Conservation (phyloP, 225 moss, liverwort and hornwort genomes). For the Sphagnum tenellum region DNA sequence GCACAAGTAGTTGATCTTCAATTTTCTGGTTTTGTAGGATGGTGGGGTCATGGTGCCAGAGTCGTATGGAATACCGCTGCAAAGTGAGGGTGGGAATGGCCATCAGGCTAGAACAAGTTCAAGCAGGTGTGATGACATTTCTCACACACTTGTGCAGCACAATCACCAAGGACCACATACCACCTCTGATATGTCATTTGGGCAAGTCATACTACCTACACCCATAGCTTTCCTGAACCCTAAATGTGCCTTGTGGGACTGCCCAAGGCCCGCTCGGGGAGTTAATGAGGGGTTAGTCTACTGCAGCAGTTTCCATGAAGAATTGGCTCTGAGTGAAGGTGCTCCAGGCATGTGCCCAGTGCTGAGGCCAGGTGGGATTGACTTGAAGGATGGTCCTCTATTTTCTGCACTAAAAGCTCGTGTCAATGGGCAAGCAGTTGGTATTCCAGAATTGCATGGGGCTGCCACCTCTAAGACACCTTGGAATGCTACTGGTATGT, state of each 20-base stretch:
- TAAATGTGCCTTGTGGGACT: slow-evolving; percentile 58
- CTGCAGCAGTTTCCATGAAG: slow-evolving; percentile 53
- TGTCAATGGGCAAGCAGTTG: slow-evolving; percentile 44
- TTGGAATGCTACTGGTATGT: slow-evolving; percentile 51
- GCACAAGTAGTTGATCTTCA: background rate
- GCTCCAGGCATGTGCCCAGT: slow-evolving; percentile 51
- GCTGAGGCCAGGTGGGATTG: slow-evolving; percentile 50
- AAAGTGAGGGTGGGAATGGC: slow-evolving; percentile 16
- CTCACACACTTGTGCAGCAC: slow-evolving; percentile 18
- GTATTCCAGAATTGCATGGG: slow-evolving; percentile 52
- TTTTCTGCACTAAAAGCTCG: slow-evolving; percentile 45
- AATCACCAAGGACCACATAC: slow-evolving; percentile 5
- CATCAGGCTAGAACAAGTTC: slow-evolving; percentile 18
- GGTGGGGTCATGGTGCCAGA: slow-evolving; percentile 16
- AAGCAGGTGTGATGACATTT: slow-evolving; percentile 16
- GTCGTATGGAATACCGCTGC: slow-evolving; percentile 26
- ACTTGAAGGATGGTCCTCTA: slow-evolving; percentile 54
- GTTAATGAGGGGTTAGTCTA: slow-evolving; percentile 35
- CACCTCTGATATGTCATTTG: slow-evolving; percentile 13
- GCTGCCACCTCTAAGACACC: slow-evolving; percentile 54
- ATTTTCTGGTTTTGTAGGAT: slow-evolving; percentile 4
- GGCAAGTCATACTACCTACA: slow-evolving; percentile 18
- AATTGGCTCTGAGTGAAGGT: slow-evolving; percentile 45
- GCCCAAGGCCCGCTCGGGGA: slow-evolving; percentile 44
- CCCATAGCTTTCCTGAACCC: slow-evolving; percentile 31